Base-by-base conservation (phyloP, 352 stramenopile species). In the Phytophthora meadii region DNA sequence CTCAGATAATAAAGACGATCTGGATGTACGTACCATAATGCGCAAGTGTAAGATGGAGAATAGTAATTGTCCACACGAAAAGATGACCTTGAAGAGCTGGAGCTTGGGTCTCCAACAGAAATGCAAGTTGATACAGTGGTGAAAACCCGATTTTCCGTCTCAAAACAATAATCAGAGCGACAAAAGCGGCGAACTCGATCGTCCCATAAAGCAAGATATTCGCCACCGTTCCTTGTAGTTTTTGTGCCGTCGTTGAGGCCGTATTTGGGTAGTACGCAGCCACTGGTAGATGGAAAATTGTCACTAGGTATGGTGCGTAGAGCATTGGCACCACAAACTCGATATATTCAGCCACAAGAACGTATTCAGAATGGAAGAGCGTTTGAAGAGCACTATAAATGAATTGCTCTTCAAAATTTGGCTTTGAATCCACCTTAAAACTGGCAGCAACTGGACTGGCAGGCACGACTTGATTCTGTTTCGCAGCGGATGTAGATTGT, bases 51-150 rank as follows among this genome's bases (percentile, higher is more conserved):
- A 72, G 59, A 24, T 57, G 56, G n/a, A 79, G 37, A 17, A 68
- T 71, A 40, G 45, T 63, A 10, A 61, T 65, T 10, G 68, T 55
- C 67, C 62, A 76, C 22, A 70, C 34, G 11, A 79, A 54, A 3
- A 79, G 24, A 1, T 54, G 40, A 0, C 52, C 50, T 17, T 79
- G 71, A 2, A 76, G 19, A 5, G 54, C 34, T 14, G 40, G 30
- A 4, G 24, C 25, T 11, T 79, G 59, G 1, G 27, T 69, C 42
- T 82, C 71, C 1, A 82, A 53, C 11, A 80, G 65, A 37, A 82
- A 80, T 0, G 62, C 74, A 7, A 83, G 47, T 17, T 70, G 52
- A 32, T 74, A 70, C n/a, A 73, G 5, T 5, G 61, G 47, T 1
- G 54, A 65, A 27, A 69, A 68, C 2, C 44, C 58, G 15, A 80